A percentile compares a stretch with the other conserved stretches of the same genome.
phyloP scores from a whole-genome alignment of 2,329 filamentous ascomycete genomes.

The Stachybotrys echinatus region DNA sequence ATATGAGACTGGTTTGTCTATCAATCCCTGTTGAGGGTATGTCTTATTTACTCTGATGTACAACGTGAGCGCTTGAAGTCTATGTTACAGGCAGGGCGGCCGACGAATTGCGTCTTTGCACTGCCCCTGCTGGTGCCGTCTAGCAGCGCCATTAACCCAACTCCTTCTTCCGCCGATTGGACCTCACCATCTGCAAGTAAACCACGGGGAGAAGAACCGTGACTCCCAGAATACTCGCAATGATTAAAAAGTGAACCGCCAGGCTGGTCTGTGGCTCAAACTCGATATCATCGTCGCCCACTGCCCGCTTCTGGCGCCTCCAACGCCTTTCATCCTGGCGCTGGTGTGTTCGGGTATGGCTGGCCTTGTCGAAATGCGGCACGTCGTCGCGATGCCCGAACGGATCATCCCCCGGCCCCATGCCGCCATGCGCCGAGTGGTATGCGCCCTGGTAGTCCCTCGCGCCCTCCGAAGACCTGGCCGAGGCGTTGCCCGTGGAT shows the following conservation, averaged over 20 bases:
- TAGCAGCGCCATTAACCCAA: constrained; percentile 4
- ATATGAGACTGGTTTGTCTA: neutral
- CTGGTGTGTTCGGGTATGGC: constrained; percentile 70
- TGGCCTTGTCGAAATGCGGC: constrained; percentile 71
- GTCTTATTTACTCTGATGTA: neutral
- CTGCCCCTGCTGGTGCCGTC: neutral
- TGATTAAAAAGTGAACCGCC: constrained; percentile 42
- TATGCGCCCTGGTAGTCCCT: neutral
- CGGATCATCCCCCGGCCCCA: constrained; percentile 53
- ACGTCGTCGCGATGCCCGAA: constrained; percentile 47
- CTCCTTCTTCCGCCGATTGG: constrained; percentile 22
- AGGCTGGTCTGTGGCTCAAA: constrained; percentile 36
- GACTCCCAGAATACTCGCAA: constrained; percentile 40
- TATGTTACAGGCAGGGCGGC: no score
- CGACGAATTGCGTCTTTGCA: neutral
- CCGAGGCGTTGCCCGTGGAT: constrained; percentile 23
- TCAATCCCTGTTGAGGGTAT: neutral
- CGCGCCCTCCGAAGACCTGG: constrained; percentile 14
- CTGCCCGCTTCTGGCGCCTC: constrained; percentile 30
- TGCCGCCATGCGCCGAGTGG: constrained; percentile 34
- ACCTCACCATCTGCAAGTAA: constrained; percentile 30
- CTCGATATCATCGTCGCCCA: constrained; percentile 28
- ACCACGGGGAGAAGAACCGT: constrained; percentile 41
- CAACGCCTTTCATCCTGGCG: constrained; percentile 47
- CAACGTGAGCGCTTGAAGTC: neutral